Evolutionary conservation across 805 yeast genomes (phyloP), one percentile per base, ranked within the genome.

Genomic region (Cyberlindnera mississippiensis): DNA sequence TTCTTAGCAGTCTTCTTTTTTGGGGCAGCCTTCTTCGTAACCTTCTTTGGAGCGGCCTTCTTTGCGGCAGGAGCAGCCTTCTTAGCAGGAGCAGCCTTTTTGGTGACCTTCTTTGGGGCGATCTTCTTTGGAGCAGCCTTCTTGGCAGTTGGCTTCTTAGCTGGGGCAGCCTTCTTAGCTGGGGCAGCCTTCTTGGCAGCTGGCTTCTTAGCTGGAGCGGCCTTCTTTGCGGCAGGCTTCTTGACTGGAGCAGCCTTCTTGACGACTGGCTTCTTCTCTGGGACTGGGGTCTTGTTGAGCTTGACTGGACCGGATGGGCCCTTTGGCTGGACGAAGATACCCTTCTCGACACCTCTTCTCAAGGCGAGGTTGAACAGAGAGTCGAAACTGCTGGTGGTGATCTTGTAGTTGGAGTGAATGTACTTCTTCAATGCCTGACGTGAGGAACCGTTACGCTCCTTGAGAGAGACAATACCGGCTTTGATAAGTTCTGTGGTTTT

Each of bases 251-350:
- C 43, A 17, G 45, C 53, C 22, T 51, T 41, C 51, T 52, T 59
- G 5, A 51, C 41, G 22, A 31, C 34, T 16, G 38, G 30, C 38
- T 35, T 35, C 35, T 33, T 27, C 14, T 12, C 29, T 31, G 34
- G 34, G 34, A 24, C 34, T 17, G 34, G 24, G 20, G 34, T 46
- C 62, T 59, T 55, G 61, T 60, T 56, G 58, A 83, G 63, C 66
- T 86, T 85, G 50, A 86, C 77, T 35, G 95, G 86, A 37, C 95
- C 96, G 11, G 95, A 80, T 15, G 96, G 82, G 36, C 96, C 96
- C 68, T 87, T 86, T 61, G 95, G 95, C 67, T 85, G 95, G 35
- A 73, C 61, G 51, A 87, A 85, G 39, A 76, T 83, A 36, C 85
- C 91, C n/a, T 78, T 61, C 47, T 75, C 78, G 46, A 88, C 91